Evolutionary conservation across 2,329 filamentous ascomycete genomes (phyloP), one percentile per base, ranked within the genome.

Genomic region (Xylariaceae sp.): DNA sequence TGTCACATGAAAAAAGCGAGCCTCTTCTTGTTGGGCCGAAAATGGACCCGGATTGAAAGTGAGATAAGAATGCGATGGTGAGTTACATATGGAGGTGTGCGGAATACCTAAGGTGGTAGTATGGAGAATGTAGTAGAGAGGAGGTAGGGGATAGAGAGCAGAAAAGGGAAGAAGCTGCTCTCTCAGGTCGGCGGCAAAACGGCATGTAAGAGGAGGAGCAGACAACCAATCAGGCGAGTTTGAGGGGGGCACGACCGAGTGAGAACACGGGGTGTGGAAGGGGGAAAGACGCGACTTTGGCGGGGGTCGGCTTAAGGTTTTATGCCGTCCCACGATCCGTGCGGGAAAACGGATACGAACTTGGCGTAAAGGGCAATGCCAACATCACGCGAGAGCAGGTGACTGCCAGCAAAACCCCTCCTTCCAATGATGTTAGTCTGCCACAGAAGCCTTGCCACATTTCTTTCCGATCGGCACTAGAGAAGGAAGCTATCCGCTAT

Each of bases 351-450:
- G 15, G 6, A 23, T 9, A 41, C 11, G 37, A 41, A 41, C 9
- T 41, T 41, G 37, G 37, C 37, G 37, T 41, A 41, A 41, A 41
- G 15, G 23, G 18, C 15, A 55, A 57, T 62, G 63, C 61, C 62
- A 67, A 60, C 30, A 37, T 62, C 15, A 57, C 68, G 67, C 68
- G 68, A 54, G 62, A 61, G 62, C 64, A 66, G 57, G 57, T 66
- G 64, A 66, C 62, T 57, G 54, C 8, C 49, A 15, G 18, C 48
- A 34, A 35, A 30, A 39, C 51, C 37, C 37, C 39, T 41, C 52
- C n/a, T 55, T n/a, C 23, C 41, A 17, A 11, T 52, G 39, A 35
- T 23, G 41, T 45, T 45, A 51, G 55, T 23, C 47, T 62, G 62
- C 62, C 62, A 64, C 60, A 62, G 13, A 54, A 23, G 50, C 55